These are phyloP conservation scores for Phytophthora pinifolia DNA, from an alignment of 352 stramenopile genomes.

Conservation along the genomic window DNA sequence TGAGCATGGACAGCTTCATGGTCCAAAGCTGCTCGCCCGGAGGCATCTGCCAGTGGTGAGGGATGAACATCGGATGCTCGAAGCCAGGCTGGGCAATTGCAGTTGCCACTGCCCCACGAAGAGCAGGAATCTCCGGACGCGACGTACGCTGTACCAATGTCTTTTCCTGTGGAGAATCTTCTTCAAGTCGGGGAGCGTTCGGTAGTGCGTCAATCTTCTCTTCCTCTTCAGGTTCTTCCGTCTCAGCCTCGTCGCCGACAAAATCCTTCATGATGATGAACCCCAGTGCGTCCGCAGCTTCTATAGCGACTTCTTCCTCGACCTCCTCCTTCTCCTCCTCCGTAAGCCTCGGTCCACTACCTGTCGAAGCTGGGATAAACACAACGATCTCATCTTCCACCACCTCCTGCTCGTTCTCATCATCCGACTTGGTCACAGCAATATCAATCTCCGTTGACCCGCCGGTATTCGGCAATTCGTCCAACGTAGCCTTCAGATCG, in stretches of 20 bases:
- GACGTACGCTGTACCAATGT: neutral
- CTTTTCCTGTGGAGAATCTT: constrained; percentile 8
- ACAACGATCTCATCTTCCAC: constrained; percentile 14
- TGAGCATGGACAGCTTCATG: constrained; percentile 32
- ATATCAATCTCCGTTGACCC: constrained; percentile 17
- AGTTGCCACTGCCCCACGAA: constrained; percentile 15
- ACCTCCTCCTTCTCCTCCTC: constrained; percentile 9
- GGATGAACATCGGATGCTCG: constrained; percentile 17
- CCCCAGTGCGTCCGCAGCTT: constrained; percentile 16
- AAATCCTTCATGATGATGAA: constrained; percentile 19
- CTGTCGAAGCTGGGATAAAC: constrained; percentile 5
- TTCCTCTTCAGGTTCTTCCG: neutral
- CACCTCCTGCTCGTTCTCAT: constrained; percentile 2
- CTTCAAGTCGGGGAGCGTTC: constrained; percentile 6
- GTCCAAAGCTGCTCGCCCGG: constrained; percentile 26
- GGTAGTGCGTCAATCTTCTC: neutral
- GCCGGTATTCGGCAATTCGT: constrained; percentile 4
- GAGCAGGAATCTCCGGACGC: constrained; percentile 3
- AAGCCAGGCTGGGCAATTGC: constrained; percentile 12
- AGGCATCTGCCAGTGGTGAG: constrained; percentile 19
- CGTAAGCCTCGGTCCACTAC: constrained; percentile 12
- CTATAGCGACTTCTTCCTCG: constrained; percentile 11
- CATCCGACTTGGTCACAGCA: constrained; percentile 13
- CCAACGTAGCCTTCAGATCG: constrained; percentile 6
- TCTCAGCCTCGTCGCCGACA: neutral